These are phyloP conservation scores for Pichia manshurica DNA, from an alignment of 805 yeast genomes.

Conservation along the genomic window DNA sequence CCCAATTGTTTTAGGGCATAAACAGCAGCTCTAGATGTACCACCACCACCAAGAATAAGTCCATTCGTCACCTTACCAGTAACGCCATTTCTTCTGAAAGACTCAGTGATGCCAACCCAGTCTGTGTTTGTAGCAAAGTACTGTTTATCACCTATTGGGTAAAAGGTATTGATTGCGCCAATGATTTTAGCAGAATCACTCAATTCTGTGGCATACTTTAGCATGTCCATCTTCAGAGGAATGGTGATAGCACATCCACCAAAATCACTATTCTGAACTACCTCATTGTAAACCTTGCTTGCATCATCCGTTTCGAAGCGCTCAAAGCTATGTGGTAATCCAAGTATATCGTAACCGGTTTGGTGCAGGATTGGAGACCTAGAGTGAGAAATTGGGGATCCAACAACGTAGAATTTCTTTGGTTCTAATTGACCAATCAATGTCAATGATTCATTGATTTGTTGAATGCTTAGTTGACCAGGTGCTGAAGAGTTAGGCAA, in stretches of 20 bases:
- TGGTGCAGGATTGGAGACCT: slow-evolving; percentile 85
- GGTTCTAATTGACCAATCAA: slow-evolving; percentile 57
- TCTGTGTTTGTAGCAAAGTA: slow-evolving; percentile 89
- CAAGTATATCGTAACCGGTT: slow-evolving; percentile 66
- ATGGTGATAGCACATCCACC: slow-evolving; percentile 97
- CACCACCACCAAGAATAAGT: slow-evolving; percentile 92
- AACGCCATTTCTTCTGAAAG: slow-evolving; percentile 61
- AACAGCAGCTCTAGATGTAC: slow-evolving; percentile 92
- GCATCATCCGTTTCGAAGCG: slow-evolving; percentile 66
- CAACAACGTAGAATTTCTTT: slow-evolving; percentile 67
- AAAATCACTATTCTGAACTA: slow-evolving; percentile 47
- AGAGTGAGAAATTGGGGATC: slow-evolving; percentile 79
- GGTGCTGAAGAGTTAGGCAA: slow-evolving; percentile 73
- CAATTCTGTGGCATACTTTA: slow-evolving; percentile 57
- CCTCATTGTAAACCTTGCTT: slow-evolving; percentile 43
- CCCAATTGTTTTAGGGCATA: slow-evolving; percentile 80
- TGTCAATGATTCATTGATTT: slow-evolving; percentile 53
- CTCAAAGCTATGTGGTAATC: slow-evolving; percentile 68
- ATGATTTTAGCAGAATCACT: slow-evolving; percentile 74
- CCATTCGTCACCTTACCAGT: slow-evolving; percentile 46
- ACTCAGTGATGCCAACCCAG: slow-evolving; percentile 79
- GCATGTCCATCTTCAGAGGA: slow-evolving; percentile 81
- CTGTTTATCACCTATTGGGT: slow-evolving; percentile 44
- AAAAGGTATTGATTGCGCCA: slow-evolving; percentile 92
- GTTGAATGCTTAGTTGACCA: slow-evolving; percentile 64